Percentiles rank a stretch among this genome's conserved stretches.
These are phyloP conservation scores for Debaryomyces subglobosus DNA, from an alignment of 1,139 yeast genomes.

Conservation along the genomic window DNA sequence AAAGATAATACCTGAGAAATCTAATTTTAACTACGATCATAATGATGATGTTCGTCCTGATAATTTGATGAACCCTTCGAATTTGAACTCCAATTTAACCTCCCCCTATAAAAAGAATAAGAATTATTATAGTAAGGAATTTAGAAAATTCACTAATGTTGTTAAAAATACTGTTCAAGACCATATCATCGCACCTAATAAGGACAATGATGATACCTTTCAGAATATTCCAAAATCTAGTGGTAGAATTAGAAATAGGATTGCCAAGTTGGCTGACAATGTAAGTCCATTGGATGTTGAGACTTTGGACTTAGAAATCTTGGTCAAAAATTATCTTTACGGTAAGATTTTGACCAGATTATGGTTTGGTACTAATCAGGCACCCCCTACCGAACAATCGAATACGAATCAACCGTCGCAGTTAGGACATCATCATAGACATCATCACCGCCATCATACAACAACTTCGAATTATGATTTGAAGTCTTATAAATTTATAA, in stretches of 20 bases:
- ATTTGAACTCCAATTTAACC: neutral
- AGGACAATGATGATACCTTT: slow-evolving; percentile 29
- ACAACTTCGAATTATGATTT: neutral
- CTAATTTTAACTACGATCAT: slow-evolving; percentile 5
- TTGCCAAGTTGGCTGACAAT: slow-evolving; percentile 42
- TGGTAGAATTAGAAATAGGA: slow-evolving; percentile 37
- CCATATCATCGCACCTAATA: slow-evolving; percentile 36
- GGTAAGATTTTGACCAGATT: slow-evolving; percentile 42
- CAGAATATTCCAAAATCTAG: slow-evolving; percentile 22
- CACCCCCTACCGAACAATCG: neutral
- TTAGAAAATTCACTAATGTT: slow-evolving; percentile 64
- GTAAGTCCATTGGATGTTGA: slow-evolving; percentile 47
- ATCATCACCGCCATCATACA: slow-evolving; percentile 16
- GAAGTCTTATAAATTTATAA: slow-evolving; percentile 34
- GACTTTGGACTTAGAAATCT: slow-evolving; percentile 42
- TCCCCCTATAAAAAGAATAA: slow-evolving; percentile 28
- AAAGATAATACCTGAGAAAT: slow-evolving; percentile 33
- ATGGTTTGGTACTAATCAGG: slow-evolving; percentile 31
- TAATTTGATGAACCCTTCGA: neutral
- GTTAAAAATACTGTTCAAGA: slow-evolving; percentile 80
- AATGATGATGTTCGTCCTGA: slow-evolving; percentile 1
- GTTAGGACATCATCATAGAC: slow-evolving; percentile 16
- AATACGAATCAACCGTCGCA: slow-evolving; percentile 8
- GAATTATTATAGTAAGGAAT: slow-evolving; percentile 46
- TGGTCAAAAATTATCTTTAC: slow-evolving; percentile 34